Evolutionary conservation across 441 rosid species (phyloP).

Genomic region (Isatis lusitanica): DNA sequence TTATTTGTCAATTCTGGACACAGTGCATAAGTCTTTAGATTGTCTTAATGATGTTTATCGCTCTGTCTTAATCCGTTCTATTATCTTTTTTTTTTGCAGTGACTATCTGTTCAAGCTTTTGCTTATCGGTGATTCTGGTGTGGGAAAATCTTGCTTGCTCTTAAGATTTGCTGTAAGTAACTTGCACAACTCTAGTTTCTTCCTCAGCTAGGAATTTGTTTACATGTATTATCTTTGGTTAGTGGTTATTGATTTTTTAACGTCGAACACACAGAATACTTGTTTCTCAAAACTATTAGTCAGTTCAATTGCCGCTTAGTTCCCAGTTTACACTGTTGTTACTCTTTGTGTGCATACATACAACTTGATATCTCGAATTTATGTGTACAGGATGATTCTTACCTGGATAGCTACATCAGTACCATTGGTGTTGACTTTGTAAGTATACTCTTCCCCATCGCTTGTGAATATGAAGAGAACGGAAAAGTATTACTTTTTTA

Average conservation of each 20-base stretch:
- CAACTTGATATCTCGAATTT: background rate
- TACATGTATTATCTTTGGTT: background rate
- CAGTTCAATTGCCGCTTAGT: background rate
- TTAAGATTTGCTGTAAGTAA: slow-evolving; percentile 71
- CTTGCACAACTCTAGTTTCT: background rate
- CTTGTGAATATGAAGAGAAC: background rate
- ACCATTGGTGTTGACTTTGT: slow-evolving; percentile 74
- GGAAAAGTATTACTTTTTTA: background rate
- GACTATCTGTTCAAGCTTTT: slow-evolving; percentile 74
- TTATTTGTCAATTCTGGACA: background rate
- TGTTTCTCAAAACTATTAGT: background rate
- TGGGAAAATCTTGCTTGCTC: slow-evolving; percentile 74
- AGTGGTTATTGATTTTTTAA: background rate
- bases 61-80: background rate
- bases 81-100: slow-evolving; percentile 38
- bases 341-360: background rate
- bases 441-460: slow-evolving; percentile 21
- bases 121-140: slow-evolving; percentile 79
- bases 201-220: background rate
- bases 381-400: slow-evolving; percentile 59
- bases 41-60: background rate
- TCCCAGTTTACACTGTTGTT: background rate
- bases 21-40: background rate
- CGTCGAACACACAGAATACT: background rate
- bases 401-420: slow-evolving; percentile 63